Evolutionary conservation across 163 green algal species (phyloP).

Genomic region (Picocystis sp.): DNA sequence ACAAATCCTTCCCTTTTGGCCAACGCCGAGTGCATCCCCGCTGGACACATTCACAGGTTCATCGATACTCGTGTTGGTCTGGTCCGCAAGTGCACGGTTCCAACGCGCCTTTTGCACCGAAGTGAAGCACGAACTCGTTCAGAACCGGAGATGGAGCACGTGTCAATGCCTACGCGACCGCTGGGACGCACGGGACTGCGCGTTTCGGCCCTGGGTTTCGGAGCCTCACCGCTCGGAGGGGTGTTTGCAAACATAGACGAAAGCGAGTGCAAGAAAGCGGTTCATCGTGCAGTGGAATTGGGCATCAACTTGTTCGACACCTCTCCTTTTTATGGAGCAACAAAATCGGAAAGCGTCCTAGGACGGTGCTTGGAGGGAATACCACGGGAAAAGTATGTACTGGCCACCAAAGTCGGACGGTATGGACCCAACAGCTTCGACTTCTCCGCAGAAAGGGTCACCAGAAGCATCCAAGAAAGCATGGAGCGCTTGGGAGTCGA

Average conservation of each 20-base stretch:
- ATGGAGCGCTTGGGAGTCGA: conserved; percentile 47
- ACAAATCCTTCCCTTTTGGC: too few species aligned
- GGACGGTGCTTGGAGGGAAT: conserved; percentile 49
- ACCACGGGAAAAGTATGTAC: conserved; percentile 55
- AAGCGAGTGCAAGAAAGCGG: conserved; percentile 32
- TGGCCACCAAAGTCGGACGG: conserved; percentile 76
- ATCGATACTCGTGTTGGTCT: too few species aligned
- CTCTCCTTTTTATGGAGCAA: conserved; percentile 76
- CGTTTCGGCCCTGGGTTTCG: conserved; percentile 74
- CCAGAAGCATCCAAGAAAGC: conserved; percentile 48
- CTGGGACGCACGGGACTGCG: conserved; percentile 70
- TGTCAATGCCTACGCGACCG: conserved; percentile 31
- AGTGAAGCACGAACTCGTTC: too few species aligned
- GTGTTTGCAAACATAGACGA: conserved; percentile 66
- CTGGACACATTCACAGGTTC: too few species aligned
- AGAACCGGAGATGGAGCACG: conserved; percentile 8
- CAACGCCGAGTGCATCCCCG: too few species aligned
- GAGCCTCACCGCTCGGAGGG: conserved; percentile 64
- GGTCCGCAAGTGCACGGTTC: too few species aligned
- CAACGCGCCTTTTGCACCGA: too few species aligned
- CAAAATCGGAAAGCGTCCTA: conserved; percentile 47
- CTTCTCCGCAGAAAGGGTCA: conserved; percentile 60
- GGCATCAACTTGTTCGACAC: conserved; percentile 96
- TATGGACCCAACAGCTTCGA: conserved; percentile 58
- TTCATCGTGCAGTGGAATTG: conserved; percentile 53